Base-by-base conservation (phyloP, 495 filamentous ascomycete genomes). In the Thermothielavioides terrestris region DNA sequence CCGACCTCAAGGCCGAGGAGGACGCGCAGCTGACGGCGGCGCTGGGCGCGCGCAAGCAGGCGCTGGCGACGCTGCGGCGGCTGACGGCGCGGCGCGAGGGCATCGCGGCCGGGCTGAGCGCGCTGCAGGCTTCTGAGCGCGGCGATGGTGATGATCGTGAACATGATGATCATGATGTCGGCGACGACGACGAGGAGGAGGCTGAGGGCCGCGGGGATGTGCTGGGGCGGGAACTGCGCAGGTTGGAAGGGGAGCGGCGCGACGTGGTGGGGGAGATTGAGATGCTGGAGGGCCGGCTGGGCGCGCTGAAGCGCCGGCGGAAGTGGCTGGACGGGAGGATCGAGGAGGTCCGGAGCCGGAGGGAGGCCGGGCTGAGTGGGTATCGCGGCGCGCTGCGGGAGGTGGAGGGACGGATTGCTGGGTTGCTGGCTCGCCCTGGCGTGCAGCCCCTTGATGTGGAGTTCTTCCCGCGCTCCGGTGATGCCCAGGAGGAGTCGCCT, bases 391-490 rank as follows among this genome's bases (percentile, higher is more conserved):
- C 76, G 27, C 57, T 77, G 52, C 60, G 55, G 10, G 89, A 95
- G 57, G 89, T 94, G 52, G 83, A 85, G 61, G 86, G 79, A 11
- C 86, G 90, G 60, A 58, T 94, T 46, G 68, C 80, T 9, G 84
- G 88, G 78, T 87, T 96, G 50, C 85, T 94, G 53, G 64, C 56
- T 23, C 66, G 73, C 28, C 79, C 80, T 4, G 77, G 75, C 5
- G 64, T 76, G 12, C 61, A 58, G 22, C 68, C 72, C 1, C 59
- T 69, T 15, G 69, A 74, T 46, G 30, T 61, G 2, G 67, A 70
- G 25, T 70, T 68, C 11, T 57, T 72, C 51, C 36, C 22, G n/a
- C 3, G 56, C 53, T 4, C 6, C 34, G 10, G 23, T 31, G 55
- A 58, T 15, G 54, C 20, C 5, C 14, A 30, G 3, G 11, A 23